Conservation (phyloP, 352 stramenopile genomes). For the Blastocystis sp. region DNA sequence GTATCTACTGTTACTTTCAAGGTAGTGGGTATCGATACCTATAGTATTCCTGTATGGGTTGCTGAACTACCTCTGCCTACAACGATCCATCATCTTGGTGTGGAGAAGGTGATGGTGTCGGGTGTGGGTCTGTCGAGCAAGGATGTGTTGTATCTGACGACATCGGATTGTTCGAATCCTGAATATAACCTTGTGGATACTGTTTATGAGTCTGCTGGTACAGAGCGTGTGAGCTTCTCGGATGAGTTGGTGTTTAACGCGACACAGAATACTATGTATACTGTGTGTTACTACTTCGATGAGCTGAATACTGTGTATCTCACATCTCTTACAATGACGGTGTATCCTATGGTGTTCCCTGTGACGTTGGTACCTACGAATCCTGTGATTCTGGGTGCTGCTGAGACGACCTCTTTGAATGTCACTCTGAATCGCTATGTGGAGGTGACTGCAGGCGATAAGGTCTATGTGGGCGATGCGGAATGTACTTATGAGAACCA, state of each 20-base stretch:
- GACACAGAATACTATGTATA: not conserved
- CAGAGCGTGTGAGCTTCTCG: slow-evolving; percentile 24
- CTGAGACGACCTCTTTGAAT: not conserved
- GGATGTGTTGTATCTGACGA: not conserved
- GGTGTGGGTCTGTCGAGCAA: not conserved
- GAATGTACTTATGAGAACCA: not conserved
- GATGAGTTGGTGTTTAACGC: not conserved
- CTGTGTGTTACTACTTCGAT: slow-evolving; percentile 36
- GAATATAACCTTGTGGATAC: not conserved
- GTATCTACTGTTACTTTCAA: slow-evolving; percentile 14
- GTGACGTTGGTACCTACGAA: not conserved
- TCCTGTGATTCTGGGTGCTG: not conserved
- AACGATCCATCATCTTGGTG: not conserved
- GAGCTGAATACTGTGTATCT: not conserved
- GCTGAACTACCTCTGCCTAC: slow-evolving; percentile 20
- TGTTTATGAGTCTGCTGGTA: not conserved
- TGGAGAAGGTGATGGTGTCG: not conserved
- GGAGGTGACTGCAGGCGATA: not conserved
- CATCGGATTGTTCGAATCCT: not conserved
- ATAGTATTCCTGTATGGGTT: not conserved
- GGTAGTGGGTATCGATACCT: not conserved
- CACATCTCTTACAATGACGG: slow-evolving; percentile 9
- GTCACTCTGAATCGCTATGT: not conserved
- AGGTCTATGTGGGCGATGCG: not conserved
- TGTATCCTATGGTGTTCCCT: slow-evolving; percentile 28